Base-by-base conservation (phyloP, 768 basidiomycete genomes). In the Hygrophorus pudorinus region DNA sequence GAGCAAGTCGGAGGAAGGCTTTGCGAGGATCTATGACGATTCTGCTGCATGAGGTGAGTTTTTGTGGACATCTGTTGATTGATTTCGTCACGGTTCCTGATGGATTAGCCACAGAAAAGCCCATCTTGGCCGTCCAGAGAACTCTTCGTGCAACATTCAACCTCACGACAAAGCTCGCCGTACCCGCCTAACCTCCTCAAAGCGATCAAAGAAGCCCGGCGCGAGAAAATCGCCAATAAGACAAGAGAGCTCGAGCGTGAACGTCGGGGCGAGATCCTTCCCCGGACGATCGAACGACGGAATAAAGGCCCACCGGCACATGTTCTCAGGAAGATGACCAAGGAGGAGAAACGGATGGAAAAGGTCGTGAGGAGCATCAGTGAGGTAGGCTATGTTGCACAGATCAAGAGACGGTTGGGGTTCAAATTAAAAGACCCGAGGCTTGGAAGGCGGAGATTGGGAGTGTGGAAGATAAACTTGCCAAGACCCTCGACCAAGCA, bases 401-500 rank as follows among this genome's bases (percentile, higher is more conserved):
- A 60, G 54, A 66, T 80, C 40, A 90, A 88, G 65, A 62, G 62
- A 46, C 60, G 54, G 46, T 56, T 75, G 47, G 79, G 83, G 2
- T 70, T 67, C 42, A 76, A 67, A 56, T 24, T 24, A 7, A 24
- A 24, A 24, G 7, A 24, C 24, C 24, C 24, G 24, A 24, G 24
- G 24, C 24, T 24, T 24, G 24, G 24, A 24, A 24, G 3, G 24
- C 24, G 4, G 24, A 24, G 24, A 7, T 7, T 24, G 24, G 24
- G 7, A 24, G 24, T 24, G 24, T 3, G 24, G 24, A 24, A 7
- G 24, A 24, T 7, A 24, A 24, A n/a, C n/a, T n/a, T n/a, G 24
- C 24, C 24, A 24, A 24, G 24, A 98, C 96, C 0, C 66, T 91
- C 24, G 93, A 98, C 60, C 96, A 99, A 62, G 92, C 92, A 0